These are phyloP conservation scores for Yamadazyma sp. DNA, from an alignment of 1,139 yeast species.

Conservation along the genomic window DNA sequence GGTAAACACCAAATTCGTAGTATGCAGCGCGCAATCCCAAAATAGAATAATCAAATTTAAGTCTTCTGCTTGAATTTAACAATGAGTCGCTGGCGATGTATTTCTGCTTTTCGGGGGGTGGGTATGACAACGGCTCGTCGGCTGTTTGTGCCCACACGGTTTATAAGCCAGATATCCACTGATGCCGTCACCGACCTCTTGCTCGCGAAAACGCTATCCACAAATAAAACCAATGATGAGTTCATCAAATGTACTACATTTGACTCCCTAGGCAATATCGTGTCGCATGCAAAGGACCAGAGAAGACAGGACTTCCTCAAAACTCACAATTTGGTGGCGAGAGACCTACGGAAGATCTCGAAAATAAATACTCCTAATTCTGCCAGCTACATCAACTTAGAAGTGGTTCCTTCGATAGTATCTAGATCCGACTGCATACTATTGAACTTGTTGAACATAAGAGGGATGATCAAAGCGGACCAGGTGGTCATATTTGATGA, in stretches of 20 bases:
- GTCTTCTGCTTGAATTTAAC: too few relatives aligned
- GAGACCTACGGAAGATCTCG: conserved; percentile 44
- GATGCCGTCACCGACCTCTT: conserved; percentile 23
- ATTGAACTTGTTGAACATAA: conserved; percentile 38
- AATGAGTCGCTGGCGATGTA: background rate
- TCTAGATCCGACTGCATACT: conserved; percentile 39
- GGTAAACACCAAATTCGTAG: background rate
- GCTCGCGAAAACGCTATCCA: conserved; percentile 21
- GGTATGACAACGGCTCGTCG: too few relatives aligned
- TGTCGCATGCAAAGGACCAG: conserved; percentile 41
- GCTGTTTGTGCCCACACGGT: background rate
- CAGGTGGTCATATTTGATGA: conserved; percentile 42
- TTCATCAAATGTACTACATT: conserved; percentile 60
- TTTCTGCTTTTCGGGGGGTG: background rate
- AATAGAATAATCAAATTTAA: background rate
- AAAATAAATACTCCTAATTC: conserved; percentile 20
- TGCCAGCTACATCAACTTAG: conserved; percentile 26
- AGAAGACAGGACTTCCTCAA: conserved; percentile 38
- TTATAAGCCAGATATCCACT: conserved; percentile 4
- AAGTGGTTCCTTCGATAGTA: conserved; percentile 45
- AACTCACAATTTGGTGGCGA: conserved; percentile 33
- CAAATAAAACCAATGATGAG: conserved; percentile 27
- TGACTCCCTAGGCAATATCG: conserved; percentile 34
- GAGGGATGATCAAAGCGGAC: conserved; percentile 43
- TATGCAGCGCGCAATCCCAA: conserved; percentile 1